Base-by-base conservation (phyloP, 2,329 filamentous ascomycete species). In the Alternaria angustiovoidea region DNA sequence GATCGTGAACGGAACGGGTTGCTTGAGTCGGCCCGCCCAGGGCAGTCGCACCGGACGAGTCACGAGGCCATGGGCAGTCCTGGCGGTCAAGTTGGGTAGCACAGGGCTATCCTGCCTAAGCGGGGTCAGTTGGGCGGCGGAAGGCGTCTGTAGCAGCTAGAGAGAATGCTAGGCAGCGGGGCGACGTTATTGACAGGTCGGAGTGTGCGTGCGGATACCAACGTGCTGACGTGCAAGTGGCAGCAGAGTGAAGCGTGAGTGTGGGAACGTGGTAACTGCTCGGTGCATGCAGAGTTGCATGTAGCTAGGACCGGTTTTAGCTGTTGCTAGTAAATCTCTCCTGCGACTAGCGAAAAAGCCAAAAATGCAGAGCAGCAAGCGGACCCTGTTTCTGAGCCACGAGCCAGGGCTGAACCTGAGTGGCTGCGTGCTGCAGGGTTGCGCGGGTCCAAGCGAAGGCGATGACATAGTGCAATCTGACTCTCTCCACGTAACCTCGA, bases 91-190 rank as follows among this genome's bases (percentile, higher is more conserved):
- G 60, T 64, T 64, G 63, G 63, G 63, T 57, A 49, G 30, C 48
- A 54, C 55, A 61, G 56, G 62, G 60, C 58, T 57, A 65, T 62
- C 53, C 49, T 56, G 58, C 57, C 60, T 44, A 43, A 62, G 54
- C 30, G 46, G 54, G 46, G 62, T 51, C 54, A 28, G 42, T 64
- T 61, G 62, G 62, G 58, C 62, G 53, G 57, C 54, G 41, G 38
- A 54, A 20, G 32, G 44, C 30, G 30, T 22, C 30, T 57, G 52
- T 55, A 41, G 49, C 57, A 51, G 49, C 51, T 61, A 65, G 54
- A 44, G 12, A 22, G 38, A 26, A 18, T n/a, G 20, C 24, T 52
- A 39, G 54, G 30, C 28, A 46, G 61, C 54, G 61, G 61, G 61
- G 61, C 60, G 41, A 48, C 42, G 57, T 51, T 59, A 34, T n/a